phyloP scores from a whole-genome alignment of 1,284 basidiomycete genomes.

The Farysia itapuensis region DNA sequence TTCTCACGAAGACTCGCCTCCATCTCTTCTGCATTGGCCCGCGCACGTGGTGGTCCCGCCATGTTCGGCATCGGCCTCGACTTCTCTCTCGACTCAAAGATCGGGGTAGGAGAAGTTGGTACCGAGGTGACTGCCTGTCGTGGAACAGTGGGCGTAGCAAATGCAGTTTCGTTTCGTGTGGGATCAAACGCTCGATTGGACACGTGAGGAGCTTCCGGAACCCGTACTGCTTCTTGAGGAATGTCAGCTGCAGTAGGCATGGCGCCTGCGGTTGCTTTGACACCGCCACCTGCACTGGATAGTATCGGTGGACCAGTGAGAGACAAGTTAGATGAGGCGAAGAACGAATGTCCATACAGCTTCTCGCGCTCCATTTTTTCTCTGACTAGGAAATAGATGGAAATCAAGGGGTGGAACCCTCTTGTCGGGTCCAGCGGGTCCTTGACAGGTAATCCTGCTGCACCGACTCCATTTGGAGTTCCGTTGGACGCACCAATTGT shows the following conservation, averaged over 20 bases:
- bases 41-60: conserved; percentile 53
- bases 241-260: conserved; percentile 59
- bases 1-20: conserved; percentile 46
- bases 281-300: conserved; percentile 6
- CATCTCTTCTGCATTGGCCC: conserved; percentile 55
- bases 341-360: conserved; percentile 88
- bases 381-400: conserved; percentile 91
- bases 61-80: conserved; percentile 50
- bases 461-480: conserved; percentile 27
- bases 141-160: conserved; percentile 16
- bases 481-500: conserved; percentile 11
- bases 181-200: conserved; percentile 47
- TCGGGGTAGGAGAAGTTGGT: conserved; percentile 46
- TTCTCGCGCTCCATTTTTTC: conserved; percentile 93
- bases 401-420: conserved; percentile 91
- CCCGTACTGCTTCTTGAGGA: conserved; percentile 51
- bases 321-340: conserved; percentile 83
- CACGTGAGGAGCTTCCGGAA: conserved; percentile 52
- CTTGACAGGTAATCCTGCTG: conserved; percentile 42
- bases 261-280: conserved; percentile 15
- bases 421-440: conserved; percentile 76
- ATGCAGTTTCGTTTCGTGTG: conserved; percentile 24
- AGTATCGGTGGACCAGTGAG: conserved; percentile 41
- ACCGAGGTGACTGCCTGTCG: conserved; percentile 11
- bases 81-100: conserved; percentile 58